phyloP scores from a whole-genome alignment of 2,329 filamentous ascomycete species.

The Scopulariopsis brevicaulis region DNA sequence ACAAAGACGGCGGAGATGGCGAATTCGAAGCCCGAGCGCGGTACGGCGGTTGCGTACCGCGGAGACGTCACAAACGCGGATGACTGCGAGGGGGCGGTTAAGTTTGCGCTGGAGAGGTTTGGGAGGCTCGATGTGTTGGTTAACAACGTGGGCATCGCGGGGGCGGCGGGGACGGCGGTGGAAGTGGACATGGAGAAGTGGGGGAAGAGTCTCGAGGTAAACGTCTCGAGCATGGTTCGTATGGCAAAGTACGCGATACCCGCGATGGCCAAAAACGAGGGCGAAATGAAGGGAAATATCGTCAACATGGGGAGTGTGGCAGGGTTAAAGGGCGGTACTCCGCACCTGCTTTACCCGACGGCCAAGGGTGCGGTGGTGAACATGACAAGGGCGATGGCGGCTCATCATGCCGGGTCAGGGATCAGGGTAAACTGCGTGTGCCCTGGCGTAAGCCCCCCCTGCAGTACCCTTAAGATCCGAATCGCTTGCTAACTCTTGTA shows the following conservation, averaged over 20 bases:
- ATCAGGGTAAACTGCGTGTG: conserved; percentile 39
- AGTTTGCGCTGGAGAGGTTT: conserved; percentile 31
- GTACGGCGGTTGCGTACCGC: conserved; percentile 26
- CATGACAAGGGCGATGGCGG: conserved; percentile 40
- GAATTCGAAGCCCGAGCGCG: conserved; percentile 20
- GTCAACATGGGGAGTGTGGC: conserved; percentile 55
- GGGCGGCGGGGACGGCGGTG: conserved; percentile 45
- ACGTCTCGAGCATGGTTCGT: conserved; percentile 53
- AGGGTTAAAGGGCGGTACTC: conserved; percentile 34
- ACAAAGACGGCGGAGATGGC: conserved; percentile 42
- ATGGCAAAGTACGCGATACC: conserved; percentile 53
- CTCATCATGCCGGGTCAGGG: conserved; percentile 30
- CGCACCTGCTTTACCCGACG: conserved; percentile 32
- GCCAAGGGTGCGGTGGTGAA: conserved; percentile 36
- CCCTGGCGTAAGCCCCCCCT: conserved; percentile 18
- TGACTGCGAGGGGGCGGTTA: conserved; percentile 35
- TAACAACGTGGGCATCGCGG: conserved; percentile 53
- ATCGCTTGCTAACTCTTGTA: conserved; percentile 7
- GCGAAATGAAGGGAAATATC: conserved; percentile 35
- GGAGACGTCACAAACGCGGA: conserved; percentile 42
- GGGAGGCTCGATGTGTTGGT: conserved; percentile 51
- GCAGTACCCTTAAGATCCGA: neutral
- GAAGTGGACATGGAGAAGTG: conserved; percentile 49
- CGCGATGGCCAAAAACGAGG: conserved; percentile 42
- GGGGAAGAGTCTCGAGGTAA: conserved; percentile 45